Percentiles rank a stretch among this genome's conserved stretches.
phyloP scores from a whole-genome alignment of 2,329 filamentous ascomycete species.

The Exophiala phaeomuriformis region DNA sequence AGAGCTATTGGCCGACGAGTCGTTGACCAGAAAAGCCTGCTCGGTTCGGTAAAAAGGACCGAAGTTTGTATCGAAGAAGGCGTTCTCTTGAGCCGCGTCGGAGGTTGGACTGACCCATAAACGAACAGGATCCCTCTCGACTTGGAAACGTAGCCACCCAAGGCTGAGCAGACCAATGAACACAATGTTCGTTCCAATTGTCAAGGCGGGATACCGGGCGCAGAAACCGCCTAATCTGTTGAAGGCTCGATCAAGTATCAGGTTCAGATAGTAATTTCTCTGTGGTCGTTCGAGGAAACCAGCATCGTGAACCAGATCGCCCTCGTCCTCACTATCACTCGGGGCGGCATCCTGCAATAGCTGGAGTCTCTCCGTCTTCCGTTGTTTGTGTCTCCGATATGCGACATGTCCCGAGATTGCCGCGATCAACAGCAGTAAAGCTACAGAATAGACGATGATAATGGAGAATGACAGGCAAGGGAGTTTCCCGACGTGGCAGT shows the following conservation, averaged over 20 bases:
- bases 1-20: constrained; percentile 55
- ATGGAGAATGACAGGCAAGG: constrained; percentile 91
- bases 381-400: constrained; percentile 64
- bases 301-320: constrained; percentile 67
- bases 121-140: constrained; percentile 83
- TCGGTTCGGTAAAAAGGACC: constrained; percentile 93
- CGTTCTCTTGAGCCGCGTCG: constrained; percentile 82
- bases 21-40: constrained; percentile 89
- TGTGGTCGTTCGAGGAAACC: constrained; percentile 73
- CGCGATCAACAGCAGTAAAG: constrained; percentile 60
- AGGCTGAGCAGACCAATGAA: constrained; percentile 71
- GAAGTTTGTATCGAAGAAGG: constrained; percentile 87
- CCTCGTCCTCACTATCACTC: constrained; percentile 81
- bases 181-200: constrained; percentile 67
- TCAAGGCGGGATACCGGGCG: constrained; percentile 75
- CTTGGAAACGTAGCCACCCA: constrained; percentile 80
- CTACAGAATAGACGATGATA: constrained; percentile 73
- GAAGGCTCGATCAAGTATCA: constrained; percentile 71
- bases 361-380: constrained; percentile 73
- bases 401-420: constrained; percentile 66
- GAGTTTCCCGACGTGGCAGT: constrained; percentile 77
- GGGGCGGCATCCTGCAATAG: constrained; percentile 75
- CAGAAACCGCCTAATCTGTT: constrained; percentile 71
- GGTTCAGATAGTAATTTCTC: constrained; percentile 75
- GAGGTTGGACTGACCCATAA: constrained; percentile 97